Conservation (phyloP, 2,329 filamentous ascomycete species). For the Amesomyces nigricolor region DNA sequence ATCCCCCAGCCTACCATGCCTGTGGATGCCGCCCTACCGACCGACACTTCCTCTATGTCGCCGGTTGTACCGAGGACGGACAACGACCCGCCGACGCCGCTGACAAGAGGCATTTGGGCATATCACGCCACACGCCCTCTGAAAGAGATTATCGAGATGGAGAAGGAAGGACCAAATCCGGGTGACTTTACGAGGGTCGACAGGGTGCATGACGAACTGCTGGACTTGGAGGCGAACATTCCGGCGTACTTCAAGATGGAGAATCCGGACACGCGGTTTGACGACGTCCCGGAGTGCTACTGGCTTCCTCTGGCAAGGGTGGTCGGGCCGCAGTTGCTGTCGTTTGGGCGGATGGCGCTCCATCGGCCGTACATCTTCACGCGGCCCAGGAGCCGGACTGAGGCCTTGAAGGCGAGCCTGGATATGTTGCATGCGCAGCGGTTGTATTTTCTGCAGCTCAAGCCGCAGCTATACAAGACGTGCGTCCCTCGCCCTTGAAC, state of each 20-base stretch:
- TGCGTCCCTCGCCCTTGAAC: slow-evolving; percentile 19
- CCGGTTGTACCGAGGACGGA: slow-evolving; percentile 44
- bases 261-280: slow-evolving; percentile 54
- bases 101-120: slow-evolving; percentile 49
- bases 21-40: slow-evolving; percentile 47
- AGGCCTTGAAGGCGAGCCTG: slow-evolving; percentile 51
- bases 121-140: slow-evolving; percentile 44
- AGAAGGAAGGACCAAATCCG: slow-evolving; percentile 50
- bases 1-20: slow-evolving; percentile 45
- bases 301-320: slow-evolving; percentile 47
- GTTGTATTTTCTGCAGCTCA: slow-evolving; percentile 43
- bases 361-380: slow-evolving; percentile 60
- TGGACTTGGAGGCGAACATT: slow-evolving; percentile 42
- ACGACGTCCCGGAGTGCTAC: slow-evolving; percentile 45
- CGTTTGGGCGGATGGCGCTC: slow-evolving; percentile 54
- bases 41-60: slow-evolving; percentile 39
- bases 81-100: slow-evolving; percentile 50
- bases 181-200: slow-evolving; percentile 51
- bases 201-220: slow-evolving; percentile 46
- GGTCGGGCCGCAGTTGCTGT: slow-evolving; percentile 43
- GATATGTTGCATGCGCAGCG: slow-evolving; percentile 51
- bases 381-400: slow-evolving; percentile 45
- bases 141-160: slow-evolving; percentile 49
- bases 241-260: slow-evolving; percentile 50
- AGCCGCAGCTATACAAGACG: slow-evolving; percentile 47